Base-by-base conservation (phyloP, 352 stramenopile genomes). In the Globisporangium perplexum region DNA sequence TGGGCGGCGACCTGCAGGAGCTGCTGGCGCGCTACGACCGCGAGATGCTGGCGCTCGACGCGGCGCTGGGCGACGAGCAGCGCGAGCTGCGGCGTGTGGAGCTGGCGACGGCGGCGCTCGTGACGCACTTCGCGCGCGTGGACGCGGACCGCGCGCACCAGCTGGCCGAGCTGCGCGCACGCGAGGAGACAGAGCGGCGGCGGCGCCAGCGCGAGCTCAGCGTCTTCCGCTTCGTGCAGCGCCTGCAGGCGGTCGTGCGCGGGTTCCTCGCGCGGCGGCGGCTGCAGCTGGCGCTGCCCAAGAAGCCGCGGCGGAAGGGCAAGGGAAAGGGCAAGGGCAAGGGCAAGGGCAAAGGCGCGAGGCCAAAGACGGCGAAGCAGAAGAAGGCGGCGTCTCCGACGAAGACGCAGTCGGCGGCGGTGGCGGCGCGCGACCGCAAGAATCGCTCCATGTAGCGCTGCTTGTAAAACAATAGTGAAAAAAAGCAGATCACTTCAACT, bases 201-300 rank as follows among this genome's bases (percentile, higher is more conserved):
- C 57, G 60, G 4, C 64, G 62, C 11, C 71, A 71, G 15, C 62
- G 66, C 1, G 72, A 87, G 12, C 48, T 70, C 15, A 84, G 77
- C 47, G 14, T 84, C 44, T 76, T 91, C 31, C 47, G 59, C 20
- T 70, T 86, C 11, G 54, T 83, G 8, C 49, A 66, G n/a, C 74
- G 52, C n/a, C 65, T 89, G 23, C 80, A 90, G 54, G 80, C 75
- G 0, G 31, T 68, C 8, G 74, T 86, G 43, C 67, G 80, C 28
- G 80, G 80, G 11, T 90, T 86, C 48, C 65, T 88, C n/a, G 41
- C 61, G 23, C 67, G 80, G 14, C 63, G 66, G 2, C 67, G 47
- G 14, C 17, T 86, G 57, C 60, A 62, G 7, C 59, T 79, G 22
- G 35, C 59, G 24, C 48, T 57, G 18, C 45, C 50, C 15, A 65